Evolutionary conservation across 139 green algal genomes (phyloP).

Genomic region (Medakamo hakoo): DNA sequence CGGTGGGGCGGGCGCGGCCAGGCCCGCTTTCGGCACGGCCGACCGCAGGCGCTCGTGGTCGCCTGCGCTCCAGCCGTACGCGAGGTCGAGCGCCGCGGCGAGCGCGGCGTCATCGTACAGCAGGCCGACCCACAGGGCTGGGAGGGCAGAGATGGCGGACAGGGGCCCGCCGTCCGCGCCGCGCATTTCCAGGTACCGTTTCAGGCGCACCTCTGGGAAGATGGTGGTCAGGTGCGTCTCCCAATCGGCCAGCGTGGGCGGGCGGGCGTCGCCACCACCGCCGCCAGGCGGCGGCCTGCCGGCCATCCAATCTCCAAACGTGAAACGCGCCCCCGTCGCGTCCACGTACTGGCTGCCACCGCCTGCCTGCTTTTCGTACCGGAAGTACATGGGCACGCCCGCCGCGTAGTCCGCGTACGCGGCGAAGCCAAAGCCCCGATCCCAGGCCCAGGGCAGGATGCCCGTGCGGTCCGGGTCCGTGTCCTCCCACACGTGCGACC

Average conservation of each 20-base stretch:
- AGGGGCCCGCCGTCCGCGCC: constrained; percentile 86
- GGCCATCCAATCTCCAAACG: constrained; percentile 84
- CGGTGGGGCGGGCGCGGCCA: neutral
- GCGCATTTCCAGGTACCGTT: constrained; percentile 94
- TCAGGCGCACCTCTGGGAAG: constrained; percentile 89
- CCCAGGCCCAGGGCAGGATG: constrained; percentile 90
- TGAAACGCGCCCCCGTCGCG: constrained; percentile 36
- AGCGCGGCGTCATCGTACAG: constrained; percentile 59
- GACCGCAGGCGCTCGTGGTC: no score
- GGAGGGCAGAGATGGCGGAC: constrained; percentile 79
- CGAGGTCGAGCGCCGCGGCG: neutral
- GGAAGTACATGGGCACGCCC: constrained; percentile 98
- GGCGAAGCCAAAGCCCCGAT: constrained; percentile 78
- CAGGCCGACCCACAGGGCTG: constrained; percentile 85
- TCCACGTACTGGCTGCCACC: constrained; percentile 76
- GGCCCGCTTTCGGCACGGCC: neutral
- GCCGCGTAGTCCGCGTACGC: constrained; percentile 89
- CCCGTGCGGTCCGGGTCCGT: constrained; percentile 67
- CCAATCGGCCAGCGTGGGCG: constrained; percentile 82
- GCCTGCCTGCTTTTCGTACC: no score
- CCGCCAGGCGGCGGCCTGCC: constrained; percentile 43
- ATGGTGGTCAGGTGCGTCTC: constrained; percentile 91
- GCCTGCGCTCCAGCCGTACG: neutral
- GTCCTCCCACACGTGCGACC: constrained; percentile 84
- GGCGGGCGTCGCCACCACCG: constrained; percentile 54